Percentiles rank a stretch among this genome's conserved stretches.
These are phyloP conservation scores for Hyaloraphidium curvatum DNA, from an alignment of 192 early-diverging fungal species.

Conservation along the genomic window DNA sequence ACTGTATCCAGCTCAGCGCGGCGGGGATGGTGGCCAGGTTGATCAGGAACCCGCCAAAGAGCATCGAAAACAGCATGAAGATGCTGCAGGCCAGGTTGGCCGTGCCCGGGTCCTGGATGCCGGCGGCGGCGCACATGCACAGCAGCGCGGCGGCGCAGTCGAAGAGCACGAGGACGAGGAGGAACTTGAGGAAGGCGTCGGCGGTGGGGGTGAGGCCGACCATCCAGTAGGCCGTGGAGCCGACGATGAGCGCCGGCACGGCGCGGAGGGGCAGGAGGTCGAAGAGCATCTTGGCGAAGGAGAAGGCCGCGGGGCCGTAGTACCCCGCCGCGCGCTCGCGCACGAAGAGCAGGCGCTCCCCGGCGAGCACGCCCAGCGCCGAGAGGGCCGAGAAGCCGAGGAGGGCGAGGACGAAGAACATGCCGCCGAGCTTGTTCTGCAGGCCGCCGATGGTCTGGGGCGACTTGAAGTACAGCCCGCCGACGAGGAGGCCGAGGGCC, in stretches of 20 bases:
- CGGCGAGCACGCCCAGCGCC: constrained; percentile 35
- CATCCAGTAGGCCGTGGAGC: constrained; percentile 47
- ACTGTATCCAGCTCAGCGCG: constrained; percentile 43
- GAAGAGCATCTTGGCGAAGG: constrained; percentile 40
- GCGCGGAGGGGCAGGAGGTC: constrained; percentile 50
- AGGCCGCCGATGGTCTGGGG: constrained; percentile 38
- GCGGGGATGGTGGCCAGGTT: constrained; percentile 35
- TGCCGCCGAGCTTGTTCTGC: constrained; percentile 48
- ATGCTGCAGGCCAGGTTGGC: constrained; percentile 41
- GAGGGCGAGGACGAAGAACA: constrained; percentile 48
- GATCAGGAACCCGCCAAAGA: constrained; percentile 54
- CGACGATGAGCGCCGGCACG: constrained; percentile 40
- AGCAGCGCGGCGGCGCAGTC: constrained; percentile 35
- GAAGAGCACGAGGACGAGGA: constrained; percentile 42
- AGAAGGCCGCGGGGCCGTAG: constrained; percentile 23
- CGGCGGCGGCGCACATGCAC: constrained; percentile 34
- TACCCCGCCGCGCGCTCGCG: constrained; percentile 28
- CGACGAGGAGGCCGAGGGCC: constrained; percentile 36
- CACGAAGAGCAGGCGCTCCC: constrained; percentile 21
- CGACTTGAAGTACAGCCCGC: constrained; percentile 41
- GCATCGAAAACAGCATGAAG: constrained; percentile 52
- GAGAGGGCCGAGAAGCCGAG: constrained; percentile 46
- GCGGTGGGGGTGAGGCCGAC: constrained; percentile 30
- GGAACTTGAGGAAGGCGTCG: constrained; percentile 32
- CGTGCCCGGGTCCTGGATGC: constrained; percentile 31